Evolutionary conservation across 225 moss, liverwort and hornwort genomes (phyloP), one percentile per base, ranked within the genome.

Genomic region (Anthoceros angustus): DNA sequence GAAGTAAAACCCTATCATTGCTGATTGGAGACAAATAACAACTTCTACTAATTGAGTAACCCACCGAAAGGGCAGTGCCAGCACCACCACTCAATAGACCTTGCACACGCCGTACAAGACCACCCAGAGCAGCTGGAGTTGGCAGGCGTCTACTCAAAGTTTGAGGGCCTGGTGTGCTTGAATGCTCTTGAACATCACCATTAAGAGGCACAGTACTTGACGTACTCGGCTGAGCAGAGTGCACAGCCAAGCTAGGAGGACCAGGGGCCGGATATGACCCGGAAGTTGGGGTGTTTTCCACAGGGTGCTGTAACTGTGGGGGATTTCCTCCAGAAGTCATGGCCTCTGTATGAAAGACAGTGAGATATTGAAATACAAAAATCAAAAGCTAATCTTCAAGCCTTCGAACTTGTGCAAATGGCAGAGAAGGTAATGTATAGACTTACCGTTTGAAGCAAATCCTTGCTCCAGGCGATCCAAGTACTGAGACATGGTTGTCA

Each of bases 401-500:
- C 11, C 55, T 15, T 15, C 15, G 23, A 68, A 32, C 32, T 32
- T 4, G 32, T 32, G 32, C 32, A 20, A 38, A 12, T n/a, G 21
- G 15, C 38, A 61, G 5, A 38, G 20, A 5, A 50, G 26, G 14
- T 14, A 24, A 60, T 21, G 45, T 3, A 23, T 12, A 25, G 67
- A 39, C 64, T 70, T 80, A 98, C 95, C 95, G 66, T 82, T 82
- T 67, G 84, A 67, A 67, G 89, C 79, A 78, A 87, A 84, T 38
- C 92, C 80, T 76, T 92, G 89, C 92, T 92, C 98, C 92, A 98
- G 80, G 41, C 98, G 92, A 76, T 98, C 98, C 92, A 98, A 70
- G 86, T 98, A 98, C 92, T 98, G 98, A 89, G 98, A 92, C 92
- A 98, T 98, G 77, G 98, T 98, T 98, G 98, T 87, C 92, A 98